phyloP scores from a whole-genome alignment of 2,329 filamentous ascomycete species.

The Stachybotrys chartarum region DNA sequence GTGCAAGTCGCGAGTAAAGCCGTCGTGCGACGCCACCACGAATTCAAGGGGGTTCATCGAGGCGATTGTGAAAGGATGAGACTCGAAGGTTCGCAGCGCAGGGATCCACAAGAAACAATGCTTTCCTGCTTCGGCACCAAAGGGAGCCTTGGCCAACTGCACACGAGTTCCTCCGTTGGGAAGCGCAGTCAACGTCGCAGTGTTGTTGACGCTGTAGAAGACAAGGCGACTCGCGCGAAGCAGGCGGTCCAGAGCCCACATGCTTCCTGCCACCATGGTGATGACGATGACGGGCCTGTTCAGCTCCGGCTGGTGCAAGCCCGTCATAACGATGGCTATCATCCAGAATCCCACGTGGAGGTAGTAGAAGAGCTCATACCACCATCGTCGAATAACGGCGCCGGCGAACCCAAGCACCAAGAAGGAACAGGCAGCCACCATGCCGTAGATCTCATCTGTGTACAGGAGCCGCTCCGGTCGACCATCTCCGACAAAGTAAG shows the following conservation, averaged over 20 bases:
- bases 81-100: constrained; percentile 46
- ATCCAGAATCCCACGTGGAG: constrained; percentile 43
- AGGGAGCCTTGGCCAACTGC: constrained; percentile 41
- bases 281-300: constrained; percentile 33
- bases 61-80: constrained; percentile 58
- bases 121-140: constrained; percentile 42
- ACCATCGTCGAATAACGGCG: constrained; percentile 33
- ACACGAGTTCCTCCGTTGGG: constrained; percentile 47
- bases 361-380: constrained; percentile 51
- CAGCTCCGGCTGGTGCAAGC: constrained; percentile 44
- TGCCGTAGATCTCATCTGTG: constrained; percentile 36
- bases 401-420: constrained; percentile 35
- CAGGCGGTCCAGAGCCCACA: constrained; percentile 46
- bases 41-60: constrained; percentile 47
- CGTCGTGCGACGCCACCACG: constrained; percentile 49
- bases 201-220: constrained; percentile 40
- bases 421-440: constrained; percentile 39
- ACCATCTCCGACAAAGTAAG: constrained; percentile 26
- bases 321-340: constrained; percentile 37
- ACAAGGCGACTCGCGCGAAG: constrained; percentile 37
- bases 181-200: constrained; percentile 45
- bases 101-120: constrained; percentile 62
- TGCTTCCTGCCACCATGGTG: constrained; percentile 30
- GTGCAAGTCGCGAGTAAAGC: constrained; percentile 51
- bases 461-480: constrained; percentile 24